These are phyloP conservation scores for Fusarium robinianum DNA, from an alignment of 2,329 filamentous ascomycete species.

Conservation along the genomic window DNA sequence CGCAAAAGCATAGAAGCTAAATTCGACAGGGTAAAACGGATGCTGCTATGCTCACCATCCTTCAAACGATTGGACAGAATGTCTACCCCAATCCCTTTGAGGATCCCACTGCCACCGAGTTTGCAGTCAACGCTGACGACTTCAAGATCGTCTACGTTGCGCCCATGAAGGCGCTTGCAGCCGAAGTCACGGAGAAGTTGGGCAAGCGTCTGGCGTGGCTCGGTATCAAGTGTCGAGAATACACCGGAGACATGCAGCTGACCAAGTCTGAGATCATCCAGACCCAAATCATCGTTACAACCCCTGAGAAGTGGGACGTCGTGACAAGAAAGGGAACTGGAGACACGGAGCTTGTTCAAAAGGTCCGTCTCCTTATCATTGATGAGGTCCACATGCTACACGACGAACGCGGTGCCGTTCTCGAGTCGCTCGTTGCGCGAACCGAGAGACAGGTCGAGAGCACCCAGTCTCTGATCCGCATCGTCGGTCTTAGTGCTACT, in stretches of 20 bases:
- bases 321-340: constrained; percentile 96
- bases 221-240: constrained; percentile 86
- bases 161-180: constrained; percentile 97
- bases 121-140: constrained; percentile 79
- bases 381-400: constrained; percentile 99
- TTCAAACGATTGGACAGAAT: constrained; percentile 89
- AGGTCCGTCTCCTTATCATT: constrained; percentile 93
- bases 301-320: constrained; percentile 99
- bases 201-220: constrained; percentile 92
- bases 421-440: constrained; percentile 93
- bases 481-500: constrained; percentile 93
- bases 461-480: constrained; percentile 94
- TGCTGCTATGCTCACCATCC: constrained; percentile 93
- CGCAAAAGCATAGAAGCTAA: constrained; percentile 17
- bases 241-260: constrained; percentile 98
- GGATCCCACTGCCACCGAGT: constrained; percentile 72
- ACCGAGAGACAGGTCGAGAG: constrained; percentile 97
- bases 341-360: constrained; percentile 96
- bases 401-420: constrained; percentile 91
- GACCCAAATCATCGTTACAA: constrained; percentile 98
- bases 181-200: constrained; percentile 93
- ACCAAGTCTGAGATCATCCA: constrained; percentile 95
- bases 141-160: constrained; percentile 99
- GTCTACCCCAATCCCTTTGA: constrained; percentile 79
- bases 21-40: constrained; percentile 82